Conservation (phyloP, 352 stramenopile genomes). For the Pythium utonaiense region DNA sequence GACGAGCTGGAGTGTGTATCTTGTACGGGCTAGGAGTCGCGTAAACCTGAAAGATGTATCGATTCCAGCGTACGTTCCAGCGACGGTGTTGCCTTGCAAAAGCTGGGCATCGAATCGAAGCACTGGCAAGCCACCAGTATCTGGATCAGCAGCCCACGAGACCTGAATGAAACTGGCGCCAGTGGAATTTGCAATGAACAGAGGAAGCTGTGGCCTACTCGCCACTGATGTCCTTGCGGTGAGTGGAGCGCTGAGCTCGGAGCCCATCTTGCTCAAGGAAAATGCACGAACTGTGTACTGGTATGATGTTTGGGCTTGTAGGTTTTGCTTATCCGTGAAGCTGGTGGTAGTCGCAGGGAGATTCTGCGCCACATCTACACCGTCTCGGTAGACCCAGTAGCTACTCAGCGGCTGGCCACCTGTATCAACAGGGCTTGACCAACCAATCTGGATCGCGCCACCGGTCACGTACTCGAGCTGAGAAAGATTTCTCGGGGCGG, state of each 20-base stretch:
- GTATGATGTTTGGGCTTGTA: conserved; percentile 41
- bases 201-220: conserved; percentile 32
- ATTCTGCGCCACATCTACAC: conserved; percentile 22
- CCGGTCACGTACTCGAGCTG: conserved; percentile 44
- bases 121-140: conserved; percentile 42
- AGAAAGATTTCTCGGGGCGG: conserved; percentile 36
- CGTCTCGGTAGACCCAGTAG: conserved; percentile 59
- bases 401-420: conserved; percentile 40
- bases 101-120: conserved; percentile 38
- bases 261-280: conserved; percentile 37
- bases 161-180: conserved; percentile 38
- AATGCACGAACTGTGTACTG: conserved; percentile 42
- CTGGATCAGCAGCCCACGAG: conserved; percentile 33
- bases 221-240: conserved; percentile 30
- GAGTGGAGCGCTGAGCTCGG: conserved; percentile 32
- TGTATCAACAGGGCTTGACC: conserved; percentile 49
- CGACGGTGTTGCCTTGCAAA: conserved; percentile 11
- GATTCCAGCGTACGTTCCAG: conserved; percentile 21
- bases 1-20: conserved; percentile 32
- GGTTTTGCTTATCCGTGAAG: conserved; percentile 35
- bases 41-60: conserved; percentile 30
- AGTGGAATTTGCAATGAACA: conserved; percentile 8
- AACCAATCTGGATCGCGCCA: conserved; percentile 53
- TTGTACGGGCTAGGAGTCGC: conserved; percentile 28
- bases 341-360: conserved; percentile 16